Conservation (phyloP, 495 filamentous ascomycete genomes). For the Aspergillus indologenus region DNA sequence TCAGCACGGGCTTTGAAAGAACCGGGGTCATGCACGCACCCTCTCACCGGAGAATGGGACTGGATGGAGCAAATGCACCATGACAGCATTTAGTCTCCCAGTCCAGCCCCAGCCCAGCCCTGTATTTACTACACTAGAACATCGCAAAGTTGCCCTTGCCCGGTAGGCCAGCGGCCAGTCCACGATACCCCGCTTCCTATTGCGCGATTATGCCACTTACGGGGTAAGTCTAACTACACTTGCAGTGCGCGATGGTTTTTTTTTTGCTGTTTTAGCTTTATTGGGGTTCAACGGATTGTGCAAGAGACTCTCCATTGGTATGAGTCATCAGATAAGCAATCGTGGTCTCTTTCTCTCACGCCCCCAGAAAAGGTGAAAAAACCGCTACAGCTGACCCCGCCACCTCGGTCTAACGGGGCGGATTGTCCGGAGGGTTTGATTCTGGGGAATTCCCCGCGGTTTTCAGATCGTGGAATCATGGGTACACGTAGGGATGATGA, state of each 20-base stretch:
- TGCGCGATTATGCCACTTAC: neutral
- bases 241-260: neutral
- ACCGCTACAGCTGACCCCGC: neutral
- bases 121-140: neutral
- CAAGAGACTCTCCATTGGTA: neutral
- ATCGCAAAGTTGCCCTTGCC: neutral
- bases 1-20: neutral
- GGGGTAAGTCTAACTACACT: neutral
- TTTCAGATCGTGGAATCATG: neutral
- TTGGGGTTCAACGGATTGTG: neutral
- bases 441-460: neutral
- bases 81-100: neutral
- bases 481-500: neutral
- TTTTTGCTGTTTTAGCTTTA: neutral
- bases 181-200: neutral
- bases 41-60: neutral
- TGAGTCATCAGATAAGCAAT: neutral
- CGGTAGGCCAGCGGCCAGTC: neutral
- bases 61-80: neutral
- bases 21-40: neutral
- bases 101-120: neutral
- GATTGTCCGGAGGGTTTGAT: neutral
- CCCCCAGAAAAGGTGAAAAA: neutral
- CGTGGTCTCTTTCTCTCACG: neutral
- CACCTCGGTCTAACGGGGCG: neutral